A percentile compares a stretch with the other conserved stretches of the same genome.
Evolutionary conservation across 345 rosid species (phyloP).

Genomic region (Psidium friedrichsthalianum): DNA sequence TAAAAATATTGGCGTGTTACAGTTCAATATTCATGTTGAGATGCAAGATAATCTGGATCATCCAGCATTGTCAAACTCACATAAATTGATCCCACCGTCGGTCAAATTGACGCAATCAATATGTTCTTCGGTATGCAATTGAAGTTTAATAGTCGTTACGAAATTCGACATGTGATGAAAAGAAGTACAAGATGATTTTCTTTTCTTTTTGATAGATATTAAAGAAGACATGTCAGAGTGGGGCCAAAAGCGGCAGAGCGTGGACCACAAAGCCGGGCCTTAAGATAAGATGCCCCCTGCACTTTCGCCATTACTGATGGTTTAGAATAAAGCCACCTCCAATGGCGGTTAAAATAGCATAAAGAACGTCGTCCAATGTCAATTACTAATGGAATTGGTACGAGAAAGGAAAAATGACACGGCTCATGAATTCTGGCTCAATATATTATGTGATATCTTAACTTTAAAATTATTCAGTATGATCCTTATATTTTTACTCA

Average conservation of each 20-base stretch:
- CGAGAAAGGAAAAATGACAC: not conserved
- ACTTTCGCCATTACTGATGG: not conserved
- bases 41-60: not conserved
- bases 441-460: too few relatives aligned
- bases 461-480: too few relatives aligned
- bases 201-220: not conserved
- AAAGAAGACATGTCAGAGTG: not conserved
- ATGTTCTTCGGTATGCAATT: not conserved
- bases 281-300: not conserved
- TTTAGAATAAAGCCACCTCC: not conserved
- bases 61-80: not conserved
- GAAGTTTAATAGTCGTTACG: not conserved
- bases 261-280: not conserved
- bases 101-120: not conserved
- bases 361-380: not conserved
- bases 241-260: not conserved
- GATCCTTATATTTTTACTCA: too few relatives aligned
- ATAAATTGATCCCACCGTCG: not conserved
- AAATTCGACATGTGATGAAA: not conserved
- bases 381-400: not conserved
- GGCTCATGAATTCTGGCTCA: too few relatives aligned
- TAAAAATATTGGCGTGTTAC: fast-evolving
- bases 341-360: not conserved
- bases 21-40: not conserved
- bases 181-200: not conserved